phyloP scores from a whole-genome alignment of 169 alveolate species.

The Eimeria nieschulzi region DNA sequence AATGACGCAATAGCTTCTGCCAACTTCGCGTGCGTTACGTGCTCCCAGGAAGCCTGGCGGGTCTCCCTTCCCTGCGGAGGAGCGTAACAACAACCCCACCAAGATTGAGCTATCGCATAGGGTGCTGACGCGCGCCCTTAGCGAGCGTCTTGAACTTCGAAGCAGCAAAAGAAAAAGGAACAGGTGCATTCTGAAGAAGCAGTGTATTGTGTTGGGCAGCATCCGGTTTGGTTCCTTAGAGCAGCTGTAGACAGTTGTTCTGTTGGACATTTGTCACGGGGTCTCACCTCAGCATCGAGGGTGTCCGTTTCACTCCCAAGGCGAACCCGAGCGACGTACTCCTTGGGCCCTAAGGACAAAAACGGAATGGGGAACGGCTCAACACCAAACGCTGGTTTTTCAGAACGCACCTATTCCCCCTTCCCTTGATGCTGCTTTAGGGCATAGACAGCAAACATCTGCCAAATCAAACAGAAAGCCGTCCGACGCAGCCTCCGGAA shows the following conservation, averaged over 20 bases:
- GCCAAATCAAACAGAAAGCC: background rate
- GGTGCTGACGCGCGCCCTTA: too few relatives aligned
- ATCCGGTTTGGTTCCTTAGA: too few relatives aligned
- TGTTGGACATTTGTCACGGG: too few relatives aligned
- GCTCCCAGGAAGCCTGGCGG: conserved; percentile 11
- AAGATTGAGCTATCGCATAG: too few relatives aligned
- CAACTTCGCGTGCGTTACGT: background rate
- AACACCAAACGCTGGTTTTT: background rate
- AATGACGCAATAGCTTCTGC: background rate
- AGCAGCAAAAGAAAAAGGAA: background rate
- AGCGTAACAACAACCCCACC: background rate
- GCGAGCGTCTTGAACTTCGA: too few relatives aligned
- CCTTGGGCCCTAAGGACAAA: conserved; percentile 25
- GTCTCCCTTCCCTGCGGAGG: conserved; percentile 25
- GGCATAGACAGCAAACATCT: background rate
- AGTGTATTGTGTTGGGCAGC: too few relatives aligned
- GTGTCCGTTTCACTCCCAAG: conserved; percentile 50
- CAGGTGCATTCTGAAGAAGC: background rate
- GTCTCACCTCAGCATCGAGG: conserved; percentile 22
- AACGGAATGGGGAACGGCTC: background rate
- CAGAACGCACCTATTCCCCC: too few relatives aligned
- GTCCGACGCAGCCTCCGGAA: background rate
- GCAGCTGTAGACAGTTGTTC: too few relatives aligned
- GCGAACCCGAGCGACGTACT: conserved; percentile 21
- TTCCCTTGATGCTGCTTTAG: too few relatives aligned